Evolutionary conservation across 2,329 filamentous ascomycete genomes (phyloP).

Genomic region (Akanthomyces muscarius): DNA sequence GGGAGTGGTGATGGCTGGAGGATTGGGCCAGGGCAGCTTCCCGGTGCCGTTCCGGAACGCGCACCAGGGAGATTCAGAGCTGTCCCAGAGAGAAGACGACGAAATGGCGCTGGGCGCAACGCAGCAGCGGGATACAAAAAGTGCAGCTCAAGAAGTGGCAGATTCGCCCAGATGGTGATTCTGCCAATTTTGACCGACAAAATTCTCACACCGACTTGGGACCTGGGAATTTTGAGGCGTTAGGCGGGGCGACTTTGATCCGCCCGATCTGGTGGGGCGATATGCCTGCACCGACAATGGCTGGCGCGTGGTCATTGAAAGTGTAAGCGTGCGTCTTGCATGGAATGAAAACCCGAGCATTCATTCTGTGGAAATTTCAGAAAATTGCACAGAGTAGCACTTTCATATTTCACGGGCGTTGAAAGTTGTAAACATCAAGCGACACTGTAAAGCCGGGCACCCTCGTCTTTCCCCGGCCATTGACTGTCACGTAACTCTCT

Average conservation of each 20-base stretch:
- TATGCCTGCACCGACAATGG: neutral
- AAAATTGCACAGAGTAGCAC: too few relatives aligned
- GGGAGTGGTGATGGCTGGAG: neutral
- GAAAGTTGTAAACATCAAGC: too few relatives aligned
- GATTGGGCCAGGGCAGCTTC: neutral
- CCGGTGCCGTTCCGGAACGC: conserved; percentile 5
- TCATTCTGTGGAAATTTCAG: too few relatives aligned
- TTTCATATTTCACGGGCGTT: too few relatives aligned
- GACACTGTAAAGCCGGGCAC: too few relatives aligned
- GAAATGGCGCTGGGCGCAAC: neutral
- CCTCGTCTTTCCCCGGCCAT: too few relatives aligned
- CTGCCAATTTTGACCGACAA: conserved; percentile 40
- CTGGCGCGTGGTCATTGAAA: too few relatives aligned
- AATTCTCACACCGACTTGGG: conserved; percentile 38
- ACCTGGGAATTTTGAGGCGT: conserved; percentile 6
- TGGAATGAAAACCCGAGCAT: too few relatives aligned
- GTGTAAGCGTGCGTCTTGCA: too few relatives aligned
- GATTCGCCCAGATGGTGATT: conserved; percentile 29
- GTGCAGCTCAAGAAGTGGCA: conserved; percentile 16
- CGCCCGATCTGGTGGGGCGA: conserved; percentile 19
- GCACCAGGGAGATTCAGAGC: neutral
- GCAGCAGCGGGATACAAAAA: neutral
- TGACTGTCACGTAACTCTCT: too few relatives aligned
- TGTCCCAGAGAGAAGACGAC: conserved; percentile 15
- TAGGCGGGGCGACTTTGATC: conserved; percentile 25